phyloP scores from a whole-genome alignment of 148 eudicot genomes.

The Euryodendron excelsum region DNA sequence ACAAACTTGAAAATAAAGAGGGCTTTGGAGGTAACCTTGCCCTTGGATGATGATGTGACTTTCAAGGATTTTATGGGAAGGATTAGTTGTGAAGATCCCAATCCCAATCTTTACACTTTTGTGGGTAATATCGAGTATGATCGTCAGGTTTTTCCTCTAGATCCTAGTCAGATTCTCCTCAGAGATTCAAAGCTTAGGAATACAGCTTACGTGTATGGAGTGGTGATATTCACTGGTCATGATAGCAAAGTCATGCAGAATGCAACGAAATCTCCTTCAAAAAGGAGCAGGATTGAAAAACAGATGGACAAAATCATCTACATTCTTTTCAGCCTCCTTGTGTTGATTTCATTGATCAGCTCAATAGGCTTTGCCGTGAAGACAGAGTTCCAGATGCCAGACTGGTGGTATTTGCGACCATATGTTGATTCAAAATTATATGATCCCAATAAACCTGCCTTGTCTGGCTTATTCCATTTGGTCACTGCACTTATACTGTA shows the following conservation, averaged over 20 bases:
- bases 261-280: conserved; percentile 81
- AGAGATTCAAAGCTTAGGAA: conserved; percentile 95
- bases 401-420: conserved; percentile 79
- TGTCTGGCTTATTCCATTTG: conserved; percentile 69
- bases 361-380: conserved; percentile 71
- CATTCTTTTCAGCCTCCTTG: conserved; percentile 70
- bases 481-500: conserved; percentile 87
- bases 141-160: conserved; percentile 72
- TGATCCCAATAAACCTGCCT: conserved; percentile 47
- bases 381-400: conserved; percentile 52
- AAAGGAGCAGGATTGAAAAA: conserved; percentile 77
- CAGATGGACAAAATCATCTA: conserved; percentile 92
- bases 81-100: conserved; percentile 84
- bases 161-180: conserved; percentile 83
- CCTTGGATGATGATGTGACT: conserved; percentile 58
- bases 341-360: conserved; percentile 79
- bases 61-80: conserved; percentile 61
- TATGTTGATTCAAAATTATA: conserved; percentile 33
- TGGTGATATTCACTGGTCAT: conserved; percentile 84
- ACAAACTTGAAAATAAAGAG: conserved; percentile 90
- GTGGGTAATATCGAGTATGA: conserved; percentile 91
- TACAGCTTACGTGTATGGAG: conserved; percentile 77
- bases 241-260: conserved; percentile 98
- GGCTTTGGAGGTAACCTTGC: conserved; percentile 67
- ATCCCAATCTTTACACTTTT: conserved; percentile 80